These are phyloP conservation scores for Chlorophyllum brunneum DNA, from an alignment of 768 basidiomycete genomes.

Conservation along the genomic window DNA sequence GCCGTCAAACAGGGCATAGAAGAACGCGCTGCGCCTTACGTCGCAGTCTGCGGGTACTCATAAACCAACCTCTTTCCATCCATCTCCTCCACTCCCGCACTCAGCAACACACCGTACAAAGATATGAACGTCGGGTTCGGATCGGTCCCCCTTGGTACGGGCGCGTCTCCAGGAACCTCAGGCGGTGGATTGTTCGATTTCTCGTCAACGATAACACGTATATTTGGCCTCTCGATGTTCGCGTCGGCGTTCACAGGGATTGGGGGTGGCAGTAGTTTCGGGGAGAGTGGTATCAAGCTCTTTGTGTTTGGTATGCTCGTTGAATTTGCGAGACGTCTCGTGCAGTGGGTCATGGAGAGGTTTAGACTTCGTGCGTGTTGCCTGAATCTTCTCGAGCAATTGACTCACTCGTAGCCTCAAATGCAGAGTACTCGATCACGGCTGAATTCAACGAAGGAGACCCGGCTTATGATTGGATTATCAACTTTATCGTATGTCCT, in stretches of 20 bases:
- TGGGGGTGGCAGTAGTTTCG: constrained; percentile 10
- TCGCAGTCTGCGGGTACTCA: no score
- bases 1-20: no score
- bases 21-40: no score
- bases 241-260: constrained; percentile 23
- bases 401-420: neutral
- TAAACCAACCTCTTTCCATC: no score
- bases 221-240: constrained; percentile 34
- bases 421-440: constrained; percentile 38
- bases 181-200: constrained; percentile 7
- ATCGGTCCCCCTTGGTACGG: neutral
- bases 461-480: constrained; percentile 47
- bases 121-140: neutral
- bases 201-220: constrained; percentile 18
- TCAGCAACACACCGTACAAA: neutral
- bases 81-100: neutral
- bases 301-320: constrained; percentile 33
- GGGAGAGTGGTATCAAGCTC: constrained; percentile 26
- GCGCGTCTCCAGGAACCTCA: neutral
- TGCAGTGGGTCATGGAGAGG: constrained; percentile 31
- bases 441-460: constrained; percentile 45
- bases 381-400: neutral
- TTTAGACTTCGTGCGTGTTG: constrained; percentile 33
- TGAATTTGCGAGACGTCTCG: constrained; percentile 36
- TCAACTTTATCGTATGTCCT: constrained; percentile 35